phyloP scores from a whole-genome alignment of 768 basidiomycete species.

The Mycena polygramma region DNA sequence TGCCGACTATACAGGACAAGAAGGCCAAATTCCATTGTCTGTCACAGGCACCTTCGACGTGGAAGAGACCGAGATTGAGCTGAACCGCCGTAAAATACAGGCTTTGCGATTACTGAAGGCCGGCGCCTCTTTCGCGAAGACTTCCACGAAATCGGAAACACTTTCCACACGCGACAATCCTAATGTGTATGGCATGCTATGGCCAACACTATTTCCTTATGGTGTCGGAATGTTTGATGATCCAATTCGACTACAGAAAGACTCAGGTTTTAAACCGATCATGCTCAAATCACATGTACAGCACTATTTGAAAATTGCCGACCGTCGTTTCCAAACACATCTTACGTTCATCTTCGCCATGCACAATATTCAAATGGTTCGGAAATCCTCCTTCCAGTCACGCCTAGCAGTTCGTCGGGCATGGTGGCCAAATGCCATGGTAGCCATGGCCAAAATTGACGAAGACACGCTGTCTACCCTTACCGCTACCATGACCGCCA shows the following conservation, averaged over 20 bases:
- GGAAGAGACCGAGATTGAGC: not conserved
- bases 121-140: not conserved
- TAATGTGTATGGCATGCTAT: slow-evolving; percentile 31
- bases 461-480: too few species aligned
- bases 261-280: not conserved
- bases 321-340: slow-evolving; percentile 34
- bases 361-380: slow-evolving; percentile 32
- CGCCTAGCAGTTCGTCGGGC: slow-evolving; percentile 4
- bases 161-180: slow-evolving; percentile 35
- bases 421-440: slow-evolving; percentile 20
- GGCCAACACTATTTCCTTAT: slow-evolving; percentile 25
- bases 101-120: not conserved
- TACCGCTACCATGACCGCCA: too few species aligned
- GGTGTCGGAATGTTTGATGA: slow-evolving; percentile 32
- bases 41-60: not conserved
- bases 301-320: not conserved
- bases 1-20: not conserved
- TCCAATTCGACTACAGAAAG: slow-evolving; percentile 6
- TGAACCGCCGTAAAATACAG: not conserved
- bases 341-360: slow-evolving; percentile 30
- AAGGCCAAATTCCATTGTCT: not conserved
- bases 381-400: slow-evolving; percentile 22
- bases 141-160: not conserved
- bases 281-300: too few species aligned
- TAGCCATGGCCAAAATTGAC: too few species aligned